Base-by-base conservation (phyloP, 148 eudicot species). In the Camellia sinensis region DNA sequence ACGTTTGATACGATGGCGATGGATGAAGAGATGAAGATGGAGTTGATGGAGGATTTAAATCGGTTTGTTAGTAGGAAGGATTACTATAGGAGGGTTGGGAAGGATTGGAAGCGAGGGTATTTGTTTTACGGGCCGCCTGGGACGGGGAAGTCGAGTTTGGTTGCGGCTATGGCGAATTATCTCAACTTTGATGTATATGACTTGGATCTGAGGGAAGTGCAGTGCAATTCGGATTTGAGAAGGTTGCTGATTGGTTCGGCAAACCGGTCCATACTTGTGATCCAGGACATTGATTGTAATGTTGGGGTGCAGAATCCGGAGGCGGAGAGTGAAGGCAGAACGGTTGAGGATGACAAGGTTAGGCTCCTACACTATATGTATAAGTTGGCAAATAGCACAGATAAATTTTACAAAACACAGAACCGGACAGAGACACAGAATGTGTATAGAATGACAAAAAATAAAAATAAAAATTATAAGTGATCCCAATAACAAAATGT, bases 251-350 rank as follows among this genome's bases (percentile, higher is more conserved):
- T 89, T 77, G 86, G 89, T 10, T 75, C 89, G 0, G 79, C 77
- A 7, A 86, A 74, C 54, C 44, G 87, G 75, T 86, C 87, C 3
- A 86, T 88, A 53, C 74, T 88, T 72, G 88, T 88, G 73, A 82
- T 88, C 2, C 89, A 88, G 60, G 89, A 88, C 71, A 84, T 89
- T 71, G 91, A 89, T 72, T 89, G 91, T 74, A 89, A 83, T 71
- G 82, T 86, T 73, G 87, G 85, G 67, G 2, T 84, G 76, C 72
- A 76, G 75, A 83, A 53, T 56, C 80, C 87, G 45, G 89, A 82
- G 19, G 12, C 53, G 11, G 84, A 72, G 65, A 18, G 7, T 17
- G 77, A 29, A 69, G 67, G 29, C n/a, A 56, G 46, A 9, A 15
- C 44, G 12, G 53, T 6, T 64, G 88, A 88, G 21, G 87, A 88